These are phyloP conservation scores for Rosa chinensis DNA, from an alignment of 306 rosid species.

Conservation along the genomic window DNA sequence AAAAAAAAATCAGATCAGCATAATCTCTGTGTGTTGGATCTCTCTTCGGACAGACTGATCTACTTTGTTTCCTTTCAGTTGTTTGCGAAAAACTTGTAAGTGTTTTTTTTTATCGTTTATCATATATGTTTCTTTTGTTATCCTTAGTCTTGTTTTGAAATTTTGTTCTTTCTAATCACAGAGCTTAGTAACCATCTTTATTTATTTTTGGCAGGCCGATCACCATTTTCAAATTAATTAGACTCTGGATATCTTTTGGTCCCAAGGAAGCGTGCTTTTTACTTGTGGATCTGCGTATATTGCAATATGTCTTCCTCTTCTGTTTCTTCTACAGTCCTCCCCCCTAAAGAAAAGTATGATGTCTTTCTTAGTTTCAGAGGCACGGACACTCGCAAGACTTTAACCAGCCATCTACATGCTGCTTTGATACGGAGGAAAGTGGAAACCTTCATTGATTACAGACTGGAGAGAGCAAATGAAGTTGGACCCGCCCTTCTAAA, in stretches of 20 bases:
- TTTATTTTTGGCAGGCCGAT: neutral
- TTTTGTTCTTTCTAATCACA: neutral
- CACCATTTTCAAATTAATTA: neutral
- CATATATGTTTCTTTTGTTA: no score
- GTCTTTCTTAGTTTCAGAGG: neutral
- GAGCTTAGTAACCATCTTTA: neutral
- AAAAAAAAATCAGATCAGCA: no score
- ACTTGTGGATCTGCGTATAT: neutral
- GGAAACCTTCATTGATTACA: conserved; percentile 2
- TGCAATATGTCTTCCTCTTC: neutral
- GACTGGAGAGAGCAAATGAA: conserved; percentile 6
- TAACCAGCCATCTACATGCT: neutral
- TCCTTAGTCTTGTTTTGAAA: neutral
- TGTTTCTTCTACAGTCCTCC: neutral
- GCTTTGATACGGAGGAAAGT: neutral
- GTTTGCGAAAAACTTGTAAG: no score
- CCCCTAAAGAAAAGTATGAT: neutral
- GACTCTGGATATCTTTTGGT: no score
- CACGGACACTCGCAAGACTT: neutral
- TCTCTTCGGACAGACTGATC: no score
- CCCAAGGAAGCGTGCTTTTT: neutral
- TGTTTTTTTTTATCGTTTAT: no score
- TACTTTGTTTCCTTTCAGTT: no score
- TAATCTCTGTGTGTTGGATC: no score
- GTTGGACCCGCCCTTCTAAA: neutral